A percentile compares a stretch with the other conserved stretches of the same genome.
phyloP scores from a whole-genome alignment of 2,329 filamentous ascomycete species.

The Davidsoniella australis region DNA sequence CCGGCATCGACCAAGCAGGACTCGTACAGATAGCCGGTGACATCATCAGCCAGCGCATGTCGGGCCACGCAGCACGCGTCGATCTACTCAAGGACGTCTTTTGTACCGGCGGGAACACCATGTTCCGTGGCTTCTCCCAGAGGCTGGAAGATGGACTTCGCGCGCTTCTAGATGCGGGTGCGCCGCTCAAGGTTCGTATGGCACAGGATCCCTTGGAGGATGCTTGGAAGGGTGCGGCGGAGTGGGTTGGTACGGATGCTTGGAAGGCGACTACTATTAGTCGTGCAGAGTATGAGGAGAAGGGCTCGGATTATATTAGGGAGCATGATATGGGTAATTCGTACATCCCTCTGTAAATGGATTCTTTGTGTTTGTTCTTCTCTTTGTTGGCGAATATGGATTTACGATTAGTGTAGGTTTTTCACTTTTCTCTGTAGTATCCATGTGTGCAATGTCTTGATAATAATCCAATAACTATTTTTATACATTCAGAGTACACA shows the following conservation, averaged over 20 bases:
- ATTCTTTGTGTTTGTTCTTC: not conserved
- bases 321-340: conserved; percentile 52
- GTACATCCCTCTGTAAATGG: conserved; percentile 21
- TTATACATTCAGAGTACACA: no score
- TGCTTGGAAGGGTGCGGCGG: conserved; percentile 83
- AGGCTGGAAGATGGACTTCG: conserved; percentile 56
- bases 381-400: conserved; percentile 11
- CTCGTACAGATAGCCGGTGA: conserved; percentile 83
- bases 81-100: conserved; percentile 75
- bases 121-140: conserved; percentile 78
- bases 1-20: conserved; percentile 82
- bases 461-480: no score
- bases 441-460: no score
- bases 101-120: conserved; percentile 79
- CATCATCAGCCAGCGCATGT: conserved; percentile 70
- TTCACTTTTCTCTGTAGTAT: no score
- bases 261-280: conserved; percentile 53
- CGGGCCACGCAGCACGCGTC: conserved; percentile 37
- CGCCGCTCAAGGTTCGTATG: conserved; percentile 50
- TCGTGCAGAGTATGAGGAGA: conserved; percentile 74
- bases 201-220: conserved; percentile 67
- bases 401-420: conserved; percentile 8
- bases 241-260: conserved; percentile 51
- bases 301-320: conserved; percentile 88
- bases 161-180: conserved; percentile 52